phyloP scores from a whole-genome alignment of 1,284 basidiomycete species.

The Melampsora medusae region DNA sequence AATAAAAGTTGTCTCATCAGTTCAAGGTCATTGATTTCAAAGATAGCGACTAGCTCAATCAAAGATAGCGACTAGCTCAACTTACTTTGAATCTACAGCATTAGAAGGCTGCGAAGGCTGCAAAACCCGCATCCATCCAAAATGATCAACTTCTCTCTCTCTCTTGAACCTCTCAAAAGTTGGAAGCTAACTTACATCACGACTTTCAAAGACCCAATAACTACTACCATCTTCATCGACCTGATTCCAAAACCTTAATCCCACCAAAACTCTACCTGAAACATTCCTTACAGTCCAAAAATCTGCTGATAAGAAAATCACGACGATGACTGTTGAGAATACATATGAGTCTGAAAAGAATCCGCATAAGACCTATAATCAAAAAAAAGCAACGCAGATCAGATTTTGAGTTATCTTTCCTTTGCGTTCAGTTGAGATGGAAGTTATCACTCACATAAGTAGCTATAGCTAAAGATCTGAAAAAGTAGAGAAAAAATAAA shows the following conservation, averaged over 20 bases:
- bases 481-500: slow-evolving; percentile 78
- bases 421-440: no score
- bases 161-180: background rate
- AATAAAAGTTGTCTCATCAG: no score
- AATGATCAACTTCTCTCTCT: background rate
- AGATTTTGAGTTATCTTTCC: no score
- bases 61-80: no score
- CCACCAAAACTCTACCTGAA: slow-evolving; percentile 82
- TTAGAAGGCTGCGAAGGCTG: slow-evolving; percentile 87
- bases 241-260: slow-evolving; percentile 93
- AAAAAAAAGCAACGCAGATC: slow-evolving; percentile 77
- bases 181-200: slow-evolving; percentile 45
- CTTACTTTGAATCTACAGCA: slow-evolving; percentile 74
- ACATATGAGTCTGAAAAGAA: slow-evolving; percentile 43
- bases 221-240: slow-evolving; percentile 93
- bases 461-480: slow-evolving; percentile 76
- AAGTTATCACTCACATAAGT: slow-evolving; percentile 76
- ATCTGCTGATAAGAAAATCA: slow-evolving; percentile 85
- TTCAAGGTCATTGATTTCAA: no score
- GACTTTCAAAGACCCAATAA: slow-evolving; percentile 86
- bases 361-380: slow-evolving; percentile 50
- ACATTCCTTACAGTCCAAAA: slow-evolving; percentile 98
- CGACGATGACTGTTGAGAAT: slow-evolving; percentile 71
- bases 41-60: no score
- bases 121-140: background rate